Conservation (phyloP, 1,284 basidiomycete genomes). For the Boletus semigastroideus region DNA sequence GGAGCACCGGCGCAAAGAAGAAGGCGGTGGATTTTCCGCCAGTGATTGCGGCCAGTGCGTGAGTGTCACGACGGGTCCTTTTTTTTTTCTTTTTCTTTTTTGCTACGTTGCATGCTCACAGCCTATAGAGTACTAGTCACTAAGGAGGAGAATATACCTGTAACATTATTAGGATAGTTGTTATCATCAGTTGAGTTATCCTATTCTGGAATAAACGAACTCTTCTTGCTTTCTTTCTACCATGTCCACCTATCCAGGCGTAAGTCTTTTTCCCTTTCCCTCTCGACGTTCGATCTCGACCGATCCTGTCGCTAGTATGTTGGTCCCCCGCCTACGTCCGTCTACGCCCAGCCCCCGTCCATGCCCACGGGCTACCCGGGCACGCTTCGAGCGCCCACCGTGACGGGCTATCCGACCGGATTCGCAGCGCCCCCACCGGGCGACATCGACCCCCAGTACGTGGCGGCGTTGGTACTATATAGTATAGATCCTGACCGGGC, state of each 20-base stretch:
- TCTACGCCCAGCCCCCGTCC: constrained; percentile 8
- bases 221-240: not conserved
- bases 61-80: constrained; percentile 6
- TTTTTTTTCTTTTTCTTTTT: no score
- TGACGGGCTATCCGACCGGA: constrained; percentile 39
- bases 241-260: constrained; percentile 20
- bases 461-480: not conserved
- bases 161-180: constrained; percentile 35
- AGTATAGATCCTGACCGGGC: no score
- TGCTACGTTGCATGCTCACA: not conserved
- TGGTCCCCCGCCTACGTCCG: constrained; percentile 20
- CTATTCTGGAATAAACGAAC: no score
- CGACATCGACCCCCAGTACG: constrained; percentile 71
- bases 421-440: constrained; percentile 40
- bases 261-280: constrained; percentile 12
- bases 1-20: constrained; percentile 34
- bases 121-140: constrained; percentile 11
- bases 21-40: constrained; percentile 41
- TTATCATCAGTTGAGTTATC: not conserved
- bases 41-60: constrained; percentile 55
- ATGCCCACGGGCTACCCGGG: not conserved
- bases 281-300: not conserved
- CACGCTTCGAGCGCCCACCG: not conserved
- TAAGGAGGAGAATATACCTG: constrained; percentile 36
- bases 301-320: constrained; percentile 15